A percentile compares a stretch with the other conserved stretches of the same genome.
These are phyloP conservation scores for Myrica gale DNA, from an alignment of 306 rosid species.

Conservation along the genomic window DNA sequence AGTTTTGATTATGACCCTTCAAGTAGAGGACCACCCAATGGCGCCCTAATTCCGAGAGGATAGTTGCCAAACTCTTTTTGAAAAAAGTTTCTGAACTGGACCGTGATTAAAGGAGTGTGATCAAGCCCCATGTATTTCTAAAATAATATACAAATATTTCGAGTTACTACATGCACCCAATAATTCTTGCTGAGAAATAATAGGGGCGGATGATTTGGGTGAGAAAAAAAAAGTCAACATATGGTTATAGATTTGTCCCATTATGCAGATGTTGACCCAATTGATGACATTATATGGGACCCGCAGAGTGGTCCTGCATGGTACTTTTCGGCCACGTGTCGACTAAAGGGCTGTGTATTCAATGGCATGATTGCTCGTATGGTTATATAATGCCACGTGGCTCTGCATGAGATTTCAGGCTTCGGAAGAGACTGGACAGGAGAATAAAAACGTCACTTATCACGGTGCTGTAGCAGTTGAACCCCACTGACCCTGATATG, in stretches of 20 bases:
- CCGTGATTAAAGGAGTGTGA: no score
- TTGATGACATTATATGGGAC: no score
- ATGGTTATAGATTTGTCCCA: neutral
- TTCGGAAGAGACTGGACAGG: no score
- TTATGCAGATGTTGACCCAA: neutral
- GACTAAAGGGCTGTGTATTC: no score
- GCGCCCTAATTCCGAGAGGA: neutral
- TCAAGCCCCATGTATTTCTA: no score
- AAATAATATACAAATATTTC: no score
- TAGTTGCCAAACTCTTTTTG: neutral
- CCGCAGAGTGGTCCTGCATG: neutral
- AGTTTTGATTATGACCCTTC: conserved; percentile 6
- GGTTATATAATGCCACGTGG: neutral
- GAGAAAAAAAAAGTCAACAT: neutral
- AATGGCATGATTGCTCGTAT: no score
- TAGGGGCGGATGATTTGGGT: neutral
- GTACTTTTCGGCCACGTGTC: neutral
- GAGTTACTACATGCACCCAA: no score
- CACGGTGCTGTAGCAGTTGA: no score
- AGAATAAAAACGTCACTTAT: no score
- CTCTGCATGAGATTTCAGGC: neutral
- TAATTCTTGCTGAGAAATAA: neutral
- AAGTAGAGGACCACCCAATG: conserved; percentile 10
- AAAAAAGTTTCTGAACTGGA: neutral
- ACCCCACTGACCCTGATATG: no score